A percentile compares a stretch with the other conserved stretches of the same genome.
Evolutionary conservation across 345 rosid species (phyloP).

Genomic region (Arabidopsis thaliana): DNA sequence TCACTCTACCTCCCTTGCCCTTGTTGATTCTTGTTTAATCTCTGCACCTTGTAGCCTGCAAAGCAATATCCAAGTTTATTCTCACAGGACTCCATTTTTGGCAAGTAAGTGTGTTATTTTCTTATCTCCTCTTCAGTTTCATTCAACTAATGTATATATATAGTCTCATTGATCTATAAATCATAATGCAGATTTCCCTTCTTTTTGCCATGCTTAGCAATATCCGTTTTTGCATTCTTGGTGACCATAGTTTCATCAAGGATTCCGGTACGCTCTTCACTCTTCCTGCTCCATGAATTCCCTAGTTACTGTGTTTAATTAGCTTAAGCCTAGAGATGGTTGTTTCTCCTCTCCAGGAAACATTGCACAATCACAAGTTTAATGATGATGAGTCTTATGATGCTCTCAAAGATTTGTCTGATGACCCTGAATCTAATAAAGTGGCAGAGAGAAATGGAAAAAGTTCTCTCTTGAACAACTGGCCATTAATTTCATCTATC

Average conservation of each 20-base stretch:
- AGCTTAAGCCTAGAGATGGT: conserved; percentile 28
- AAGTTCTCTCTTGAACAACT: conserved; percentile 63
- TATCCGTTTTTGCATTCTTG: conserved; percentile 65
- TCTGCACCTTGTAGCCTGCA: conserved; percentile 65
- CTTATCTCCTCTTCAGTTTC: neutral
- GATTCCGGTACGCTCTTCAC: conserved; percentile 69
- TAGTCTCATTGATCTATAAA: conserved; percentile 22
- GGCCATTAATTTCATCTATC: conserved; percentile 92
- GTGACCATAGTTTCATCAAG: conserved; percentile 58
- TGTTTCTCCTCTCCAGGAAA: conserved; percentile 55
- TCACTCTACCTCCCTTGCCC: neutral
- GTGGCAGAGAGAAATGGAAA: conserved; percentile 35
- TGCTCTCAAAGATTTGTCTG: conserved; percentile 51
- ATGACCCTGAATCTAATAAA: conserved; percentile 42
- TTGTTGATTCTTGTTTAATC: conserved; percentile 30
- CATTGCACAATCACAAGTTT: conserved; percentile 65
- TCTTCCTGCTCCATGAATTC: neutral
- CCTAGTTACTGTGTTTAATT: conserved; percentile 7
- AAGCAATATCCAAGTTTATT: conserved; percentile 74
- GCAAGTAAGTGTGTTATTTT: conserved; percentile 52
- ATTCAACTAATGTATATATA: neutral
- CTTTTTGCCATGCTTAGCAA: conserved; percentile 72
- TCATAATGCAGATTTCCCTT: conserved; percentile 75
- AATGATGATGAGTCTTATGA: conserved; percentile 49
- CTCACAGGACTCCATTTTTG: conserved; percentile 72